Evolutionary conservation across 2,329 filamentous ascomycete genomes (phyloP).

Genomic region (Botryosphaeria agaves): DNA sequence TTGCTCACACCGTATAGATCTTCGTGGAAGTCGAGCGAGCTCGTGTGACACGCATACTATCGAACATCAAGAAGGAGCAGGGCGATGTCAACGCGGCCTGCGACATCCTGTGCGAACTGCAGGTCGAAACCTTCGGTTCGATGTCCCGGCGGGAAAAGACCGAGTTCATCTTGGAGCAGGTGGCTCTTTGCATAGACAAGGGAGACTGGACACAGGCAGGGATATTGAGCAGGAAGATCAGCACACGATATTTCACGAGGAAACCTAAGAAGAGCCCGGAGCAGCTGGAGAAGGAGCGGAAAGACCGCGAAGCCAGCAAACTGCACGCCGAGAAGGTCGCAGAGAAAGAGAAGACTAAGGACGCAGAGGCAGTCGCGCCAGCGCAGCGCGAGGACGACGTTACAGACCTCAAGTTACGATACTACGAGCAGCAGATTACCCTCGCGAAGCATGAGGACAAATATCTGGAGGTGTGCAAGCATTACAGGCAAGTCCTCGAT

Average conservation of each 20-base stretch:
- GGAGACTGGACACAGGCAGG: constrained; percentile 92
- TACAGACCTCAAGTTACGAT: constrained; percentile 86
- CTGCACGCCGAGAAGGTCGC: too few relatives aligned
- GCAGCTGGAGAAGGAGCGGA: constrained; percentile 78
- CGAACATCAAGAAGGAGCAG: constrained; percentile 92
- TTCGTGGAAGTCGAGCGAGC: constrained; percentile 98
- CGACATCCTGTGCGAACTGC: constrained; percentile 89
- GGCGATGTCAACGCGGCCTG: constrained; percentile 80
- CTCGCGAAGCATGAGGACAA: constrained; percentile 94
- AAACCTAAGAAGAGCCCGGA: constrained; percentile 83
- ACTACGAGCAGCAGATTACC: constrained; percentile 94
- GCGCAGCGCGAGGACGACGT: constrained; percentile 73
- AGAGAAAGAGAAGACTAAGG: constrained; percentile 69
- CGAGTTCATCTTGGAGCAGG: constrained; percentile 93
- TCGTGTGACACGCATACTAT: constrained; percentile 84
- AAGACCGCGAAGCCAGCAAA: constrained; percentile 64
- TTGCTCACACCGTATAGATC: constrained; percentile 39
- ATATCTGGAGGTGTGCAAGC: constrained; percentile 94
- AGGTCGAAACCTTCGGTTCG: constrained; percentile 96
- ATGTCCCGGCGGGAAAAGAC: constrained; percentile 97
- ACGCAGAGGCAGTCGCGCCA: constrained; percentile 59
- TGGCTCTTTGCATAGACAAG: constrained; percentile 84
- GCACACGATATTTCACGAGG: constrained; percentile 76
- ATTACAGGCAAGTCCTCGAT: constrained; percentile 92
- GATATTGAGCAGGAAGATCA: constrained; percentile 92